Evolutionary conservation across 129 eudicot species (phyloP).

Genomic region (Ambrosia artemisiifolia): DNA sequence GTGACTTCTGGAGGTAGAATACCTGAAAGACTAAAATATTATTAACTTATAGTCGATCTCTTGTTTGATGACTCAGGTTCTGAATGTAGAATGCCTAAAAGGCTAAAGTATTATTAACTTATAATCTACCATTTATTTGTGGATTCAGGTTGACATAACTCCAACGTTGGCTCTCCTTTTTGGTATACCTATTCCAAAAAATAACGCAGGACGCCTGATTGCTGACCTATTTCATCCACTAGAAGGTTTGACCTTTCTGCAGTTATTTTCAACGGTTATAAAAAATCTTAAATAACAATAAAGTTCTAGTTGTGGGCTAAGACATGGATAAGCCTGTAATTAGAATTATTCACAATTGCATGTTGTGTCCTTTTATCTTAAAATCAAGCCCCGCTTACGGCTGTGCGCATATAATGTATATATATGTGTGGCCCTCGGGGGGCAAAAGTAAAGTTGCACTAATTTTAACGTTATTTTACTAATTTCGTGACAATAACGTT

Average conservation of each 20-base stretch:
- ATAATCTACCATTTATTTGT: conserved; percentile 12
- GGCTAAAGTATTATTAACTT: not conserved
- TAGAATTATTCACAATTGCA: not conserved
- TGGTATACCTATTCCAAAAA: conserved; percentile 92
- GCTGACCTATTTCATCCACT: conserved; percentile 51
- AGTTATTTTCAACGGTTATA: conserved; percentile 5
- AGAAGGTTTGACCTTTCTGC: conserved; percentile 47
- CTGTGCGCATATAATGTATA: no score
- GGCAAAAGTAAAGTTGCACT: no score
- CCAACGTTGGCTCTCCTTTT: conserved; percentile 84
- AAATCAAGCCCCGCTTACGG: no score
- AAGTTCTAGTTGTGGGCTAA: conserved; percentile 14
- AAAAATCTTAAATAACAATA: not conserved
- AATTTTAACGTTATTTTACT: no score
- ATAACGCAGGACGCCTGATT: conserved; percentile 70
- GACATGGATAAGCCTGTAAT: conserved; percentile 5
- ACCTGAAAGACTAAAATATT: not conserved
- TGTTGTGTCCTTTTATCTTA: conserved; percentile 6
- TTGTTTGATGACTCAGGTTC: conserved; percentile 47
- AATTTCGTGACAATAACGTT: no score
- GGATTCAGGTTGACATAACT: conserved; percentile 73
- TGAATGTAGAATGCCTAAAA: not conserved
- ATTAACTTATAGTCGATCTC: not conserved
- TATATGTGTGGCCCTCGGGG: no score
- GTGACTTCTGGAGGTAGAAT: not conserved